Conservation (phyloP, 495 filamentous ascomycete genomes). For the Penicillium cataractarum region DNA sequence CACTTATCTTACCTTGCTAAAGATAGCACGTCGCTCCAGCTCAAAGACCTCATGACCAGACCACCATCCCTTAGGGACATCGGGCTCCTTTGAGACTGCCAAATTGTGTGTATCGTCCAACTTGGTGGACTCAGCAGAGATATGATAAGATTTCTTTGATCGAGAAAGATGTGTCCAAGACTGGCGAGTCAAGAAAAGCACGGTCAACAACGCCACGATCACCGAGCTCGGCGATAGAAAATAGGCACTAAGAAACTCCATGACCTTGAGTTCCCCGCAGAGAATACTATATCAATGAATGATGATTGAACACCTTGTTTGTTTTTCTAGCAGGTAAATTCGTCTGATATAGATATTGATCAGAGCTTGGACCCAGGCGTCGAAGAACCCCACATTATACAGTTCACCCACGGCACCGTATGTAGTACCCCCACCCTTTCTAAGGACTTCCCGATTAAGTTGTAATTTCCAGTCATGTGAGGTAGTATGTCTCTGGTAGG, state of each 20-base stretch:
- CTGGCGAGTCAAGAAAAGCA: conserved; percentile 15
- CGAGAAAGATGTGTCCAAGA: conserved; percentile 17
- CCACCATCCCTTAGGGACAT: conserved; percentile 53
- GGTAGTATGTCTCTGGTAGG: background rate
- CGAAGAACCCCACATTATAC: conserved; percentile 25
- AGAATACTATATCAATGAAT: background rate
- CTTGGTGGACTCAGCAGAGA: background rate
- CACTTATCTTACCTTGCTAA: conserved; percentile 43
- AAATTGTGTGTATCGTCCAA: background rate
- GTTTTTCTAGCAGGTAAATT: background rate
- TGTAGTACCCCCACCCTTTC: conserved; percentile 15
- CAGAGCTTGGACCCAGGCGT: conserved; percentile 8
- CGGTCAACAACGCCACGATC: conserved; percentile 21
- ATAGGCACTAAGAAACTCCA: conserved; percentile 23
- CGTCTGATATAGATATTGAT: conserved; percentile 28
- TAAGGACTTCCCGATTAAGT: conserved; percentile 31
- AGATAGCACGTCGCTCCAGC: conserved; percentile 56
- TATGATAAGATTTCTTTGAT: conserved; percentile 4
- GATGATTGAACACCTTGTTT: background rate
- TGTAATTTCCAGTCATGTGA: conserved; percentile 22
- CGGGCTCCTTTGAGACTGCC: conserved; percentile 40
- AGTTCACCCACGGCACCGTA: conserved; percentile 10
- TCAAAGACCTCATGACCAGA: conserved; percentile 47
- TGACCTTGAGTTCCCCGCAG: background rate
- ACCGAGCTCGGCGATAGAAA: conserved; percentile 17